phyloP scores from a whole-genome alignment of 1,284 basidiomycete species.

The Tilletia indica region DNA sequence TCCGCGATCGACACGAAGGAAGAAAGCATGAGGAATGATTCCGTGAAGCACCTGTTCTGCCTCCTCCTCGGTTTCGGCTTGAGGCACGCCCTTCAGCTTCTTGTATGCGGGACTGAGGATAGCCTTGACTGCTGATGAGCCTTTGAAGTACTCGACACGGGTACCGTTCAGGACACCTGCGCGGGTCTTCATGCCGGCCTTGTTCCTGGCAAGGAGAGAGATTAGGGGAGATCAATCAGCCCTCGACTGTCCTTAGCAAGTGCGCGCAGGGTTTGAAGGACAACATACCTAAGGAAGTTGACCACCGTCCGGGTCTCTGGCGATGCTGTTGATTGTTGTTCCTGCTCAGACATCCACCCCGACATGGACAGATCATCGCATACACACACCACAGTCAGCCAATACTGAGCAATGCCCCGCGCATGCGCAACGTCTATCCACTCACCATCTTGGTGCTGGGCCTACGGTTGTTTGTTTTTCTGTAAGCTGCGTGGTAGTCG shows the following conservation, averaged over 20 bases:
- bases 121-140: conserved; percentile 69
- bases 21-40: conserved; percentile 67
- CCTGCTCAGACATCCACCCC: conserved; percentile 27
- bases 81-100: conserved; percentile 71
- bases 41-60: conserved; percentile 70
- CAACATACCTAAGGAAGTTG: conserved; percentile 40
- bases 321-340: conserved; percentile 49
- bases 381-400: background rate
- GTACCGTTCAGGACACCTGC: conserved; percentile 90
- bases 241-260: background rate
- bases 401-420: background rate
- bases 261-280: background rate
- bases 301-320: conserved; percentile 41
- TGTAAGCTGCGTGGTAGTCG: no score
- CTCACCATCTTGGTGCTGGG: no score
- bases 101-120: conserved; percentile 84
- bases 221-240: background rate
- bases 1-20: conserved; percentile 52
- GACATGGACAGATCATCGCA: background rate
- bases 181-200: conserved; percentile 79
- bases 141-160: conserved; percentile 96
- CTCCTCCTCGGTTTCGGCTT: conserved; percentile 71
- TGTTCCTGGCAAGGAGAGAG: conserved; percentile 29
- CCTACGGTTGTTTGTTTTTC: no score
- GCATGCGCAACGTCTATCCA: no score